phyloP scores from a whole-genome alignment of 1,284 basidiomycete species.

The Irpex rosettiformis region DNA sequence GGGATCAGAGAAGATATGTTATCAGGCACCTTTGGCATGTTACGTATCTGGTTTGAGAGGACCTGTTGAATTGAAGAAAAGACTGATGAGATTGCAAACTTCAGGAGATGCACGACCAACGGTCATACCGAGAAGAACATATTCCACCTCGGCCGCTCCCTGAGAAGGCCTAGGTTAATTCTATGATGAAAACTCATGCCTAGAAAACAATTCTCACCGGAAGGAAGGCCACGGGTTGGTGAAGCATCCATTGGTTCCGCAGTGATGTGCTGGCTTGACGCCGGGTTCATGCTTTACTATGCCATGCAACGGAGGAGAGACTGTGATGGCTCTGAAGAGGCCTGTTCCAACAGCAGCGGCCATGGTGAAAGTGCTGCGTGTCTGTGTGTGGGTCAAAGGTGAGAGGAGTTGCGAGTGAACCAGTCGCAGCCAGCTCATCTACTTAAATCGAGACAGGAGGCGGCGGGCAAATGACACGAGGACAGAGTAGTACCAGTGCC shows the following conservation, averaged over 20 bases:
- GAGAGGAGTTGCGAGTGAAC: not conserved
- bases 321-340: not conserved
- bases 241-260: conserved; percentile 24
- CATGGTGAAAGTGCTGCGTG: not conserved
- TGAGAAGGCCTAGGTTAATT: not conserved
- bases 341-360: not conserved
- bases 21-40: conserved; percentile 14
- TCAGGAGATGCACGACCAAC: too few species aligned
- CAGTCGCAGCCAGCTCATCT: not conserved
- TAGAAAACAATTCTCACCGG: conserved; percentile 14
- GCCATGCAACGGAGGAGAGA: not conserved
- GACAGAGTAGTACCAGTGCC: too few species aligned
- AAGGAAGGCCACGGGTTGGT: conserved; percentile 30
- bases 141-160: not conserved
- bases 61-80: not conserved
- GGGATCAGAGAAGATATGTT: conserved; percentile 24
- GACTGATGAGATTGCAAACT: too few species aligned
- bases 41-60: not conserved
- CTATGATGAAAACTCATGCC: not conserved
- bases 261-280: conserved; percentile 23
- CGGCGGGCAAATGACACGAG: too few species aligned
- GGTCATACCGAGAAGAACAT: not conserved
- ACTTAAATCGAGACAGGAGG: not conserved
- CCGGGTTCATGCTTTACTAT: not conserved
- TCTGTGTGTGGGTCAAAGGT: not conserved